Conservation (phyloP, 768 basidiomycete species). For the Termitomyces sp. region DNA sequence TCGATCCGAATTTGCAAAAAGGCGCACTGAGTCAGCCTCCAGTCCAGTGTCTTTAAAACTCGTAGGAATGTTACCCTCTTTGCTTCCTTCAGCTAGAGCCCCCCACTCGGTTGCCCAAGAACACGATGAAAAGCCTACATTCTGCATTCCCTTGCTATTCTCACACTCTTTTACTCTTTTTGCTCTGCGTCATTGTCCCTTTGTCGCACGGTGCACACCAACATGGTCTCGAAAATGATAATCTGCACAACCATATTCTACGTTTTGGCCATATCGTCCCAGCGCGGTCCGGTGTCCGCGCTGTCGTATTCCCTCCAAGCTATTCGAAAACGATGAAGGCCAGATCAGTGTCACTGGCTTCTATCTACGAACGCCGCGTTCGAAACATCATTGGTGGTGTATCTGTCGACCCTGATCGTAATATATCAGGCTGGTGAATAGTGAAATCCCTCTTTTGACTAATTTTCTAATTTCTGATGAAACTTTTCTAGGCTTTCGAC, state of each 20-base stretch:
- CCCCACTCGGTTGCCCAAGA: neutral
- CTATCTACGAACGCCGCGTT: constrained; percentile 15
- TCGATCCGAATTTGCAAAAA: neutral
- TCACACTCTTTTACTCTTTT: constrained; percentile 15
- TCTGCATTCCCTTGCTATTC: constrained; percentile 12
- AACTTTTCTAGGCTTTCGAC: constrained; percentile 13
- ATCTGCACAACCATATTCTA: neutral
- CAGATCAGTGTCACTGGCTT: constrained; percentile 13
- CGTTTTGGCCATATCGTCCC: neutral
- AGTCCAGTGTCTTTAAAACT: neutral
- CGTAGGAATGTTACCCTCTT: neutral
- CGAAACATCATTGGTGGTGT: constrained; percentile 11
- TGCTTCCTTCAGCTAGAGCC: neutral
- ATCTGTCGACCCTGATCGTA: neutral
- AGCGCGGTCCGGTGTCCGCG: neutral
- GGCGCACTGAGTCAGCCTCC: constrained; percentile 1
- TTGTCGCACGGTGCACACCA: constrained; percentile 8
- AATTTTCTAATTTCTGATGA: neutral
- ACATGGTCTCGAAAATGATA: neutral
- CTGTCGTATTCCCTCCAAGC: neutral
- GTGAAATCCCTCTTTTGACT: neutral
- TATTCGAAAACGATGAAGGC: constrained; percentile 32
- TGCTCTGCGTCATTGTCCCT: neutral
- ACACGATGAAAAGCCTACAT: constrained; percentile 10
- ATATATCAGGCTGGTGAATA: constrained; percentile 16